A percentile compares a stretch with the other conserved stretches of the same genome.
Conservation (phyloP, 768 basidiomycete species). For the Baorangia bicolor region DNA sequence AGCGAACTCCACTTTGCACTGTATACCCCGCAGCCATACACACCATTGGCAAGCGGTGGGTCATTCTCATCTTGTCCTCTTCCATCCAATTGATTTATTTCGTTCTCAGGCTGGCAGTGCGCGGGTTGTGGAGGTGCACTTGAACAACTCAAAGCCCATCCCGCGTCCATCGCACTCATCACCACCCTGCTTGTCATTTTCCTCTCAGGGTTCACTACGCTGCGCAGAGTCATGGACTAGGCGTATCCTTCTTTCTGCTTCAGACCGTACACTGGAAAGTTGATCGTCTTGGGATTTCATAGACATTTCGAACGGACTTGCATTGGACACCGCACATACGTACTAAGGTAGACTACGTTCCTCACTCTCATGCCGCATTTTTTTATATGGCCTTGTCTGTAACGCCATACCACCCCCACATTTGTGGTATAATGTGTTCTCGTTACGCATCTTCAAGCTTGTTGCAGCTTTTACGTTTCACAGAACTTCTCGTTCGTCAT, state of each 20-base stretch:
- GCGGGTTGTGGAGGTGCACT: constrained; percentile 31
- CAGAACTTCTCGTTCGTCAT: constrained; percentile 6
- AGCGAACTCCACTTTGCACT: constrained; percentile 55
- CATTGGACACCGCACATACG: constrained; percentile 30
- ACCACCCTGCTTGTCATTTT: constrained; percentile 33
- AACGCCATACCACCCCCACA: constrained; percentile 10
- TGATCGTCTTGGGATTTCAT: constrained; percentile 15
- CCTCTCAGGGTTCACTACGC: constrained; percentile 35
- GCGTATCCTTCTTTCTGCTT: neutral
- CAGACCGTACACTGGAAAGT: neutral
- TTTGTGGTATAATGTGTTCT: constrained; percentile 26
- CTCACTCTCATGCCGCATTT: constrained; percentile 22
- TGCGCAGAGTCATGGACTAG: constrained; percentile 33
- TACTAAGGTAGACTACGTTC: constrained; percentile 28
- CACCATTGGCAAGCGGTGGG: constrained; percentile 47
- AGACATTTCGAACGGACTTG: constrained; percentile 30
- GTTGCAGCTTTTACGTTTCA: constrained; percentile 1
- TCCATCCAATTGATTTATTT: neutral
- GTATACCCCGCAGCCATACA: constrained; percentile 59
- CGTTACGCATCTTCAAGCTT: constrained; percentile 3
- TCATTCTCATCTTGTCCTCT: neutral
- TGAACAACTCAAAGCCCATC: constrained; percentile 31
- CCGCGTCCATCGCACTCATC: constrained; percentile 33
- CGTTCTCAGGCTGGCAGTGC: constrained; percentile 29
- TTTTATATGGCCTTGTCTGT: constrained; percentile 16